Evolutionary conservation across 2,329 filamentous ascomycete genomes (phyloP), one percentile per base, ranked within the genome.

Genomic region (Bipolaris bicolor): DNA sequence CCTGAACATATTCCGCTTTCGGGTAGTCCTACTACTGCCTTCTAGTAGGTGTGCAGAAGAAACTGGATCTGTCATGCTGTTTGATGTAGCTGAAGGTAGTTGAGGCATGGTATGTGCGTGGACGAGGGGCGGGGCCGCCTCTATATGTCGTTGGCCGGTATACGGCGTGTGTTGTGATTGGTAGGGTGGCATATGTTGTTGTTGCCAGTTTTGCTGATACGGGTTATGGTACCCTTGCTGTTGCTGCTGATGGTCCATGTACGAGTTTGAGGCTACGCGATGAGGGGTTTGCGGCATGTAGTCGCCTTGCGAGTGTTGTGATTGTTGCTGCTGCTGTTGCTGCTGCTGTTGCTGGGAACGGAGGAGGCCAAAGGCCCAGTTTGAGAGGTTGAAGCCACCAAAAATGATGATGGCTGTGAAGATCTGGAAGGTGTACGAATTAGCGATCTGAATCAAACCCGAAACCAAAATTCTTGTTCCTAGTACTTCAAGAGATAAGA

Each of bases 321-420:
- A n/a, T 48, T 24, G 31, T 33, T 26, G 48, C 20, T 51, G 22
- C n/a, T 50, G 24, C 64, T 62, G 56, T 51, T 20, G 58, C 34
- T 47, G 53, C 10, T 49, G 49, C n/a, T 51, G 24, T 29, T 57
- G 50, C 13, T 54, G 44, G 39, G 78, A 75, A 57, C 82, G 77
- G 64, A 86, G 81, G 49, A 84, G 79, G 56, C 81, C 80, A 70
- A 88, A 87, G 2, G 84, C 84, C 72, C 84, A 80, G 70, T 88
- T 88, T 54, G 83, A 84, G 57, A 85, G 77, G 41, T 82, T 80
- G 49, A 87, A 81, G 64, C 82, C 81, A 45, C 79, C 79, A 58
- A 83, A 80, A 52, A 84, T 74, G 50, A 83, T 55, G 48, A 81
- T 61, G 37, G 77, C 73, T 24, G 78, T 78, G 71, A 83, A 83